Evolutionary conservation across 2,329 filamentous ascomycete species (phyloP), one percentile per base, ranked within the genome.

Genomic region (Fonsecaea monophora): DNA sequence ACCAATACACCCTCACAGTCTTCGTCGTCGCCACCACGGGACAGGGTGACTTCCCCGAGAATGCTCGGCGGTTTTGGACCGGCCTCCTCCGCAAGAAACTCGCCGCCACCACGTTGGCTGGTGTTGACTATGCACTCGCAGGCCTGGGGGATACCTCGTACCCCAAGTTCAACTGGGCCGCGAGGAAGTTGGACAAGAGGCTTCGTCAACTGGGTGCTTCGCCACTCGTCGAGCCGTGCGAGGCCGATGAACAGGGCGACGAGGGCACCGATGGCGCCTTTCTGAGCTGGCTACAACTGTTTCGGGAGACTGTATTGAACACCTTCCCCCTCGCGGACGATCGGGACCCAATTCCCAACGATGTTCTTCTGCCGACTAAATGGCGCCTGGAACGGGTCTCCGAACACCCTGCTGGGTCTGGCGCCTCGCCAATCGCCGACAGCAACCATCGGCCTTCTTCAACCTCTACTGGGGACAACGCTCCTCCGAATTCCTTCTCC

Each of bases 131-230:
- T 78, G 90, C 92, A 2, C 91, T 90, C 0, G 97, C 98, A 82
- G 95, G 95, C 0, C 84, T 98, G 0, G 95, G 95, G 0, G 95
- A 99, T 78, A 97, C 91, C 75, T 96, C 94, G 1, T 99, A 99
- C 83, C 85, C 90, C 64, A 94, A 96, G 89, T 97, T 92, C 79
- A 99, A 99, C 80, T 97, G 92, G 87, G 93, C 94, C 18, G 91
- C 91, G 54, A 87, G 93, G 58, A 96, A 97, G 79, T 83, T 99
- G 54, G 88, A 93, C 74, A 94, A 93, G 73, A 88, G 95, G 15
- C 82, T 99, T 38, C 78, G 89, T 42, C 93, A 97, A 76, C 86
- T 99, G 0, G 94, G 94, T 1, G 95, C 92, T 2, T 84, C 84
- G 50, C 86, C 92, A 56, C 87, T 95, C 69, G 90, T 91, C 73